A percentile compares a stretch with the other conserved stretches of the same genome.
Conservation (phyloP, 2,329 filamentous ascomycete species). For the Penicillium sp. region DNA sequence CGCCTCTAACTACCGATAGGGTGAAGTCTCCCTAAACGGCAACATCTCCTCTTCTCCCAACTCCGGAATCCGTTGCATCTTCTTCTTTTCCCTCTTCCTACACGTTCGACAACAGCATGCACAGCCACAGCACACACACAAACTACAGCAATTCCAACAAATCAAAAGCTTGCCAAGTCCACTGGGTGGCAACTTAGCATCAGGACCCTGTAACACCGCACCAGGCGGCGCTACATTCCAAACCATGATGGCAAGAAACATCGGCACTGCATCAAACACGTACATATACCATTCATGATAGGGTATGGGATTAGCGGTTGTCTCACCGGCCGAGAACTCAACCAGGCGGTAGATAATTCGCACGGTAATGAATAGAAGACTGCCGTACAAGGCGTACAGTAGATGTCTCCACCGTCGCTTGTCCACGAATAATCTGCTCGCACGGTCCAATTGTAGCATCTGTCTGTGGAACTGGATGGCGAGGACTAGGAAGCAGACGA, state of each 20-base stretch:
- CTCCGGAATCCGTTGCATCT: background rate
- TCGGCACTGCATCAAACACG: background rate
- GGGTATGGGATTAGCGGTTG: background rate
- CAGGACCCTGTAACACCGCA: background rate
- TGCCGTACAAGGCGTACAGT: background rate
- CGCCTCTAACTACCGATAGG: background rate
- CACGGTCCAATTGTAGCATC: constrained; percentile 39
- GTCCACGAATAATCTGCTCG: background rate
- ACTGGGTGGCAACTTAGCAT: background rate
- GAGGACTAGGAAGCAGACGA: constrained; percentile 57
- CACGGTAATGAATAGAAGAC: background rate
- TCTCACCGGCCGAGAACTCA: background rate
- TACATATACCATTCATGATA: constrained; percentile 5
- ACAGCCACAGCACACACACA: background rate
- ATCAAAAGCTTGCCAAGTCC: background rate
- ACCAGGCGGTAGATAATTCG: background rate
- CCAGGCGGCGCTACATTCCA: background rate
- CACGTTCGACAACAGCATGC: background rate
- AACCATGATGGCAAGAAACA: background rate
- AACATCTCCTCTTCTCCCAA: background rate
- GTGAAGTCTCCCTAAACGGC: background rate
- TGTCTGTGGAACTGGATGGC: constrained; percentile 56
- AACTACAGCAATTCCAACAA: background rate
- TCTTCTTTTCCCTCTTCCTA: background rate
- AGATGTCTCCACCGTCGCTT: background rate